phyloP scores from a whole-genome alignment of 768 basidiomycete species.

The Tricholoma furcatifolium region DNA sequence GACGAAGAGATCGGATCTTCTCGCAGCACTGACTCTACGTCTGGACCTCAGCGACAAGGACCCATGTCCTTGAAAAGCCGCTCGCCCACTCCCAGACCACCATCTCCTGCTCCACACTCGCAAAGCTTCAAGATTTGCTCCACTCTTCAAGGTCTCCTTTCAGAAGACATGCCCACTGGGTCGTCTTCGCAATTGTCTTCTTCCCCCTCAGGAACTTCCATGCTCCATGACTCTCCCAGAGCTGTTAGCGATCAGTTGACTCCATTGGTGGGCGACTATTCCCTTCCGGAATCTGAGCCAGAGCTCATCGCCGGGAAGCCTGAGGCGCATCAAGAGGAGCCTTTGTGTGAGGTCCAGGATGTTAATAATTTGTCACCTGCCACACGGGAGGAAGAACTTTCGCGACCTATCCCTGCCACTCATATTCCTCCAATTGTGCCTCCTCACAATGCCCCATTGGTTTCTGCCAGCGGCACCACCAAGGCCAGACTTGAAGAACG shows the following conservation, averaged over 20 bases:
- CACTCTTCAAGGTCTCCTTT: constrained; percentile 23
- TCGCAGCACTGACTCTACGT: too few species aligned
- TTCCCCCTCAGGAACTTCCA: constrained; percentile 34
- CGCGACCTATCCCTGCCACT: constrained; percentile 4
- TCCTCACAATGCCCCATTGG: constrained; percentile 12
- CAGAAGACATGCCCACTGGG: too few species aligned
- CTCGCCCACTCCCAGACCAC: too few species aligned
- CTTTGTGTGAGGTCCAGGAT: not conserved
- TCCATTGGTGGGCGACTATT: constrained; percentile 1
- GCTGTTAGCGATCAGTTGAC: constrained; percentile 7
- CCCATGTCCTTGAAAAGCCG: too few species aligned
- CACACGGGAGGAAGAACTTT: not conserved
- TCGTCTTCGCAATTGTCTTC: constrained; percentile 21
- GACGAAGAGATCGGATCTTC: not conserved
- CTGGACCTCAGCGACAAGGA: too few species aligned
- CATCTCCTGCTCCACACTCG: too few species aligned
- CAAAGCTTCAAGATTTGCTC: too few species aligned
- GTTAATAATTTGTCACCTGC: not conserved
- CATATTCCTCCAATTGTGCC: not conserved
- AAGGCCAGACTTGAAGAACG: constrained; percentile 40
- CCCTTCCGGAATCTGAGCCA: constrained; percentile 19
- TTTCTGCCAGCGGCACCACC: constrained; percentile 53
- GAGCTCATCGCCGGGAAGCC: constrained; percentile 16
- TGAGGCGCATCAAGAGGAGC: not conserved
- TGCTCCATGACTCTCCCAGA: constrained; percentile 16